Conservation (phyloP, 495 filamentous ascomycete genomes). For the Wilcoxina mikolae region DNA sequence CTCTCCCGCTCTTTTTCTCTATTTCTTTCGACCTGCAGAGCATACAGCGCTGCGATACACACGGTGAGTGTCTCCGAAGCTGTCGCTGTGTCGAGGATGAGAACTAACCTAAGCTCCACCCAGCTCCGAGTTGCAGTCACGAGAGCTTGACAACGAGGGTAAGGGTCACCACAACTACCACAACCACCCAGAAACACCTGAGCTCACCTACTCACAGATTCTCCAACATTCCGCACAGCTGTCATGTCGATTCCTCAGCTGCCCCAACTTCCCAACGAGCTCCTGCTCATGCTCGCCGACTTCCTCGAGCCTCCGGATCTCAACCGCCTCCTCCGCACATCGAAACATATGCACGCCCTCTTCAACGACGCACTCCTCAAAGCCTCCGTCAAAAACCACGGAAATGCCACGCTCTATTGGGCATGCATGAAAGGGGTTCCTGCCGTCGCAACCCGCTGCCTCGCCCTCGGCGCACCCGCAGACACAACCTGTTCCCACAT, state of each 20-base stretch:
- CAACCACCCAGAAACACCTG: neutral
- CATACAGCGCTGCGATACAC: no score
- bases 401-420: neutral
- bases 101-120: no score
- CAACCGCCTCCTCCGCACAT: conserved; percentile 12
- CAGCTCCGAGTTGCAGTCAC: no score
- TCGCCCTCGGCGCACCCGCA: neutral
- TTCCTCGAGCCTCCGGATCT: conserved; percentile 12
- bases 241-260: neutral
- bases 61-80: no score
- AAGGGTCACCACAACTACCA: neutral
- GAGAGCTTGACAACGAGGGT: neutral
- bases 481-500: neutral
- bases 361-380: conserved; percentile 16
- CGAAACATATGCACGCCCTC: conserved; percentile 9
- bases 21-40: no score
- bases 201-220: no score
- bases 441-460: neutral
- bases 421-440: neutral
- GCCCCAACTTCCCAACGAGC: conserved; percentile 14
- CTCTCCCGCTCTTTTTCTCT: neutral
- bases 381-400: neutral
- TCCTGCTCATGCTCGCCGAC: conserved; percentile 12
- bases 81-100: no score
- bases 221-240: no score